Evolutionary conservation across 768 basidiomycete species (phyloP).

Genomic region (Boletus rubescentipes): DNA sequence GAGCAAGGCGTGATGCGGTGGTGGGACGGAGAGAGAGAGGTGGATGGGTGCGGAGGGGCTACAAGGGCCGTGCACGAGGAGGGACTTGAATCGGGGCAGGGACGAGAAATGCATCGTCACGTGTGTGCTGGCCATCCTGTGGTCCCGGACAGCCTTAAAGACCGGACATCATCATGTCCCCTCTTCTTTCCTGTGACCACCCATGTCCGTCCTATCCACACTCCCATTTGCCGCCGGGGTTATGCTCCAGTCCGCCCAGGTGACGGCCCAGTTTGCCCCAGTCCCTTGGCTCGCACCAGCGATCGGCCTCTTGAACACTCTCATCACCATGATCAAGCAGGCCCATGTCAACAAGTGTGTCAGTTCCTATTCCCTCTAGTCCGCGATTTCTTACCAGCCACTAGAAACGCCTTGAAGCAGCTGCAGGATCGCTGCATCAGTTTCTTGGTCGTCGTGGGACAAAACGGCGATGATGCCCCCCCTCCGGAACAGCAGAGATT

Average conservation of each 20-base stretch:
- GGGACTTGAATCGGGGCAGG: conserved; percentile 54
- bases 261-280: conserved; percentile 46
- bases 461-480: conserved; percentile 30
- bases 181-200: not conserved
- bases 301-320: conserved; percentile 41
- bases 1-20: conserved; percentile 41
- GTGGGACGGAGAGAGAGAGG: conserved; percentile 51
- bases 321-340: conserved; percentile 48
- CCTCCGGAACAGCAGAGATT: conserved; percentile 33
- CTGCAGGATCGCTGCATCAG: conserved; percentile 47
- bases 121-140: conserved; percentile 25
- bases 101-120: conserved; percentile 40
- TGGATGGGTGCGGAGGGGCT: conserved; percentile 71
- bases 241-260: conserved; percentile 35
- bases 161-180: not conserved
- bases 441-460: conserved; percentile 40
- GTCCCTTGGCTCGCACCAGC: conserved; percentile 47
- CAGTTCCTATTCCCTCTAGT: not conserved
- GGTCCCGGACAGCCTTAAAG: conserved; percentile 6
- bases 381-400: conserved; percentile 1
- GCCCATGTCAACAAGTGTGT: conserved; percentile 48
- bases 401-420: conserved; percentile 43
- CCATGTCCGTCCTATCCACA: conserved; percentile 17
- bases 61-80: conserved; percentile 65
- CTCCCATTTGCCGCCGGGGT: conserved; percentile 10